Conservation (phyloP, 2,329 filamentous ascomycete genomes). For the Verticillium zaregamsianum region DNA sequence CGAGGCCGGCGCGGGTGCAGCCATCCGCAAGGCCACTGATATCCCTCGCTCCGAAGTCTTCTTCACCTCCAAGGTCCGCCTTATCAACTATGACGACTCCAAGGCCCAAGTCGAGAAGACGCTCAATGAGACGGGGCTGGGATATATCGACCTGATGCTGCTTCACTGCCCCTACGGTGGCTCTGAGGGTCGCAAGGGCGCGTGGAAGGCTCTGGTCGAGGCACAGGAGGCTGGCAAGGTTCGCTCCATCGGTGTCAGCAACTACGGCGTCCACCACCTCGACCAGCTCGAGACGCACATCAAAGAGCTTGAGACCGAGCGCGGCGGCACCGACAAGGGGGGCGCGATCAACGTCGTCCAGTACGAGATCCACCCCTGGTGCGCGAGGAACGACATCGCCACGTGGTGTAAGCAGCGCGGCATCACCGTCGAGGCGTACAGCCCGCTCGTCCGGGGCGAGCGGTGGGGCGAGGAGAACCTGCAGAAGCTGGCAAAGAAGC, state of each 20-base stretch:
- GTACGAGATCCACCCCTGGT: constrained; percentile 89
- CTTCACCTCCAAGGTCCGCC: constrained; percentile 50
- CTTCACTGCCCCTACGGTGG: constrained; percentile 60
- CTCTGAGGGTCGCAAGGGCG: constrained; percentile 48
- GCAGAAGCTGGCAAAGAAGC: constrained; percentile 62
- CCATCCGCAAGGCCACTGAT: constrained; percentile 34
- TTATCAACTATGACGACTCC: constrained; percentile 56
- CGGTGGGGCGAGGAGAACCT: constrained; percentile 67
- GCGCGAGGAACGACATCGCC: constrained; percentile 72
- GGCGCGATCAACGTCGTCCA: constrained; percentile 80
- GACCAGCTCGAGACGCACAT: constrained; percentile 57
- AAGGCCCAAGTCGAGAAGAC: constrained; percentile 61
- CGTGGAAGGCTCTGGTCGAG: constrained; percentile 62
- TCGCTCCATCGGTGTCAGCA: constrained; percentile 59
- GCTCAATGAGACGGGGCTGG: constrained; percentile 56
- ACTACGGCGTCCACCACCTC: constrained; percentile 61
- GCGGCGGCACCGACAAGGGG: constrained; percentile 58
- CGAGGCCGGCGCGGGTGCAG: constrained; percentile 42
- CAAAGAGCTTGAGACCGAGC: constrained; percentile 55
- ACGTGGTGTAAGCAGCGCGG: constrained; percentile 66
- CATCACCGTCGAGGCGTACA: constrained; percentile 61
- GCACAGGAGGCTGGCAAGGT: constrained; percentile 58
- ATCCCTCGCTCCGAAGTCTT: constrained; percentile 45
- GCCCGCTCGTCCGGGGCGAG: constrained; percentile 60
- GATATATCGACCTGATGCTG: constrained; percentile 64